Conservation (phyloP, 257 asterid species). For the Fraxinus anomala region DNA sequence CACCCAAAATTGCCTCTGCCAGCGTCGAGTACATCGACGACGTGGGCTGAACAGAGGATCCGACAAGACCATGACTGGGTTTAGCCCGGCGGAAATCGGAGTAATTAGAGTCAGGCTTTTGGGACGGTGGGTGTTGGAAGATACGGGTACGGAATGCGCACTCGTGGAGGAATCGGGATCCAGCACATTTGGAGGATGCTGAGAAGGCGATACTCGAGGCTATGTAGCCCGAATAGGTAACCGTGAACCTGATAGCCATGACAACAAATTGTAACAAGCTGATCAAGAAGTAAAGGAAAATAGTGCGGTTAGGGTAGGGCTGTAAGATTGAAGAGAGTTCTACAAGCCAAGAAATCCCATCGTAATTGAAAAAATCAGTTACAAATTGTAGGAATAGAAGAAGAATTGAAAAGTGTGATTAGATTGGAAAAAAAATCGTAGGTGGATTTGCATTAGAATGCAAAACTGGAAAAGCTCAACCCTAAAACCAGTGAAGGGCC, state of each 20-base stretch:
- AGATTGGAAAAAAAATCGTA: neutral
- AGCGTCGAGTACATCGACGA: conserved; percentile 46
- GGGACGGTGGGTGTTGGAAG: conserved; percentile 42
- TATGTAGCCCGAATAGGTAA: conserved; percentile 69
- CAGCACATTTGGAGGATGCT: conserved; percentile 50
- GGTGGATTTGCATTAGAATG: neutral
- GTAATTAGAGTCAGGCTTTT: conserved; percentile 45
- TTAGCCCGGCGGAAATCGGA: conserved; percentile 42
- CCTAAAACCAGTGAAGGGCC: conserved; percentile 26
- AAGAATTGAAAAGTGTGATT: conserved; percentile 25
- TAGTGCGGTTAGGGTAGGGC: conserved; percentile 21
- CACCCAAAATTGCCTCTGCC: conserved; percentile 52
- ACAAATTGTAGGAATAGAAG: conserved; percentile 20
- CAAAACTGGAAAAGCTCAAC: conserved; percentile 11
- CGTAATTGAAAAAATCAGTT: conserved; percentile 24
- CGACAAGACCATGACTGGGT: conserved; percentile 15
- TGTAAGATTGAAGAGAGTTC: conserved; percentile 25
- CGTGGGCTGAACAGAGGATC: conserved; percentile 19
- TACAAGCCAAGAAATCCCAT: conserved; percentile 31
- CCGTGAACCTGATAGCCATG: conserved; percentile 91
- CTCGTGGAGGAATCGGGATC: conserved; percentile 61
- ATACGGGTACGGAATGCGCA: conserved; percentile 40
- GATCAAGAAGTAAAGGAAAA: conserved; percentile 39
- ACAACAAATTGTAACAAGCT: conserved; percentile 34
- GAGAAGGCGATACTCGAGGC: conserved; percentile 63